A percentile compares a stretch with the other conserved stretches of the same genome.
Conservation (phyloP, 2,329 filamentous ascomycete genomes). For the Curvularia eragrostidis region DNA sequence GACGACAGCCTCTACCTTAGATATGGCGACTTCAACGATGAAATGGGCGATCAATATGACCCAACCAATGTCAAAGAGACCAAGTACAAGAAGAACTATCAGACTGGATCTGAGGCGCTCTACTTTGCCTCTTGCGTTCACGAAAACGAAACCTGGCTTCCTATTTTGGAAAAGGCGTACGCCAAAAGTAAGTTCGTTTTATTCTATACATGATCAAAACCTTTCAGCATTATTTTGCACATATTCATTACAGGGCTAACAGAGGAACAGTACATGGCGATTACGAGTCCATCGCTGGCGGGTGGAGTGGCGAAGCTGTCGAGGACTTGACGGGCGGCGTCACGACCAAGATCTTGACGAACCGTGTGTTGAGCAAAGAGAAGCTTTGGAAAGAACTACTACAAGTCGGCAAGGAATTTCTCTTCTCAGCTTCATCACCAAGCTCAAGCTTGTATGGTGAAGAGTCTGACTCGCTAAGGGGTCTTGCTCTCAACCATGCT, state of each 20-base stretch:
- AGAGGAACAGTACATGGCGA: slow-evolving; percentile 70
- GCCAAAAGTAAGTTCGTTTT: slow-evolving; percentile 62
- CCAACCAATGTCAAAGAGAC: slow-evolving; percentile 62
- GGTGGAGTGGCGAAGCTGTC: slow-evolving; percentile 62
- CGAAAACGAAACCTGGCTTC: slow-evolving; percentile 82
- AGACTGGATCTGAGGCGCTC: slow-evolving; percentile 76
- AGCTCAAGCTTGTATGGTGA: slow-evolving; percentile 61
- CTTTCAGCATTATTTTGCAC: not conserved
- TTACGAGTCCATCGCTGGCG: slow-evolving; percentile 75
- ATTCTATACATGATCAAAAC: too few species aligned
- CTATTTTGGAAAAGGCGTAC: slow-evolving; percentile 80
- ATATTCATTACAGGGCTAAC: not conserved
- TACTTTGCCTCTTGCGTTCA: slow-evolving; percentile 79
- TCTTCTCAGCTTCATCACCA: slow-evolving; percentile 66
- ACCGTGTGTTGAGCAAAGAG: slow-evolving; percentile 77
- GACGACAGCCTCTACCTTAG: slow-evolving; percentile 88
- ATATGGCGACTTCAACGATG: slow-evolving; percentile 77
- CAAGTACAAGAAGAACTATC: slow-evolving; percentile 69
- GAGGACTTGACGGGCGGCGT: slow-evolving; percentile 71
- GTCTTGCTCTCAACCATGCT: slow-evolving; percentile 55
- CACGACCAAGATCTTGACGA: slow-evolving; percentile 69
- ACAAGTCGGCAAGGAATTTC: slow-evolving; percentile 75
- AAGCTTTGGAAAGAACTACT: slow-evolving; percentile 84
- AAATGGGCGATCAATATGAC: slow-evolving; percentile 71
- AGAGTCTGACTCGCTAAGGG: slow-evolving; percentile 63